phyloP scores from a whole-genome alignment of 1,284 basidiomycete genomes.

The Moesziomyces antarcticus region DNA sequence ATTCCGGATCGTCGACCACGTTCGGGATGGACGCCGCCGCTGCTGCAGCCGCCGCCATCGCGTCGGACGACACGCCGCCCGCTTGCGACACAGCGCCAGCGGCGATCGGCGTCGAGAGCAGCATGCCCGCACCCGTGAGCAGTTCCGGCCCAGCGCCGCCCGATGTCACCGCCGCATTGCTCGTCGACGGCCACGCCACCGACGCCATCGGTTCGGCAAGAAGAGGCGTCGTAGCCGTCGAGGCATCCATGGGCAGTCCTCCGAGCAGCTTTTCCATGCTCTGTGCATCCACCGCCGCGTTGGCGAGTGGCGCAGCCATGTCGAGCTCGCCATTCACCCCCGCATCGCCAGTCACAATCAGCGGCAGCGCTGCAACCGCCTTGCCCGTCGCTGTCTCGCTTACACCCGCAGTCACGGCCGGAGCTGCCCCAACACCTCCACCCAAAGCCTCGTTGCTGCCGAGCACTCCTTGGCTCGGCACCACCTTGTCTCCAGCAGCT shows the following conservation, averaged over 20 bases:
- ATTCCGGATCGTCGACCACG: slow-evolving; percentile 38
- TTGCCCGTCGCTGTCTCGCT: slow-evolving; percentile 1
- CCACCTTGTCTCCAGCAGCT: not conserved
- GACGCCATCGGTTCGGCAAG: not conserved
- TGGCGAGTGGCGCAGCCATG: slow-evolving; percentile 16
- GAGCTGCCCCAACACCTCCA: not conserved
- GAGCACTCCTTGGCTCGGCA: not conserved
- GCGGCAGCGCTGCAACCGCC: slow-evolving; percentile 11
- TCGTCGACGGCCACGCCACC: slow-evolving; percentile 11
- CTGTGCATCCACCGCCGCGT: slow-evolving; percentile 10
- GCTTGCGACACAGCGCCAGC: slow-evolving; percentile 6
- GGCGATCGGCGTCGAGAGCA: slow-evolving; percentile 15
- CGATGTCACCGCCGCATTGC: slow-evolving; percentile 4
- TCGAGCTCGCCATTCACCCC: slow-evolving; percentile 20
- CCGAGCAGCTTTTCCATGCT: slow-evolving; percentile 39
- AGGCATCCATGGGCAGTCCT: slow-evolving; percentile 23
- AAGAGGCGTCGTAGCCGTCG: slow-evolving; percentile 10
- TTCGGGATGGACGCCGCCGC: slow-evolving; percentile 18
- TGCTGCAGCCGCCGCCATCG: slow-evolving; percentile 11
- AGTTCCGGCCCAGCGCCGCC: not conserved
- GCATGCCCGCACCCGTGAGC: slow-evolving; percentile 15
- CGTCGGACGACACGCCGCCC: slow-evolving; percentile 3
- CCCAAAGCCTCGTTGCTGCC: not conserved
- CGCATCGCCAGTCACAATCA: slow-evolving; percentile 21
- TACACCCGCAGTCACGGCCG: not conserved